phyloP scores from a whole-genome alignment of 129 eudicot species.

The Calendula officinalis region DNA sequence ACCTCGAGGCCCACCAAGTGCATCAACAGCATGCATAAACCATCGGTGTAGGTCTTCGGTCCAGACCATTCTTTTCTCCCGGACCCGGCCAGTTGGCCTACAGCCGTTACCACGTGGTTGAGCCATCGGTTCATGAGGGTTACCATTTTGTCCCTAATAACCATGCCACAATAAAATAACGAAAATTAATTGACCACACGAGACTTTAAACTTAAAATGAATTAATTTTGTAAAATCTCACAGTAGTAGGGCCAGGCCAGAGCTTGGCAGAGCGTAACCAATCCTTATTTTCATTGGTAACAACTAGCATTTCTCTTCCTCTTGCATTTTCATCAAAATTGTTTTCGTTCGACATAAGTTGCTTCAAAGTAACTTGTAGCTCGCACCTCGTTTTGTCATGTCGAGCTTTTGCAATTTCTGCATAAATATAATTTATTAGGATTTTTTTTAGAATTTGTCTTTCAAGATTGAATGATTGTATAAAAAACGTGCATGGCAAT shows the following conservation, averaged over 20 bases:
- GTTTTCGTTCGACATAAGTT: background rate
- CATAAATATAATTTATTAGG: too few species aligned
- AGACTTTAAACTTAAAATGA: too few species aligned
- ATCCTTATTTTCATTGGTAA: background rate
- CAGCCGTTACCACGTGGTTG: background rate
- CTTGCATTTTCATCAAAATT: background rate
- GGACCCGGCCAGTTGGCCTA: background rate
- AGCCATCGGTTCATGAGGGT: background rate
- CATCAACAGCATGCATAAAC: slow-evolving; percentile 7
- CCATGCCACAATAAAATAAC: background rate
- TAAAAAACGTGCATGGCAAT: background rate
- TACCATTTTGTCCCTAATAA: background rate
- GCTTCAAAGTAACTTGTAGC: background rate
- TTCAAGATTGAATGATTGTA: too few species aligned
- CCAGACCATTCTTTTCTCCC: slow-evolving; percentile 2
- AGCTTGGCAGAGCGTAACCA: background rate
- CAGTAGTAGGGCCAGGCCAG: background rate
- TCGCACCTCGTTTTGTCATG: background rate
- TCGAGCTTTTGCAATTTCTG: background rate
- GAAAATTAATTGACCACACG: background rate
- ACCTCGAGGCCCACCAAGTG: slow-evolving; percentile 14
- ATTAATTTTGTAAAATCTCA: too few species aligned
- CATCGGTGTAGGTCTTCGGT: background rate
- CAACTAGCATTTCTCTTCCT: background rate
- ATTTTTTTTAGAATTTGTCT: too few species aligned